Evolutionary conservation across 106 monocot genomes (phyloP), one percentile per base, ranked within the genome.

Genomic region (Dactylorhiza incarnata): DNA sequence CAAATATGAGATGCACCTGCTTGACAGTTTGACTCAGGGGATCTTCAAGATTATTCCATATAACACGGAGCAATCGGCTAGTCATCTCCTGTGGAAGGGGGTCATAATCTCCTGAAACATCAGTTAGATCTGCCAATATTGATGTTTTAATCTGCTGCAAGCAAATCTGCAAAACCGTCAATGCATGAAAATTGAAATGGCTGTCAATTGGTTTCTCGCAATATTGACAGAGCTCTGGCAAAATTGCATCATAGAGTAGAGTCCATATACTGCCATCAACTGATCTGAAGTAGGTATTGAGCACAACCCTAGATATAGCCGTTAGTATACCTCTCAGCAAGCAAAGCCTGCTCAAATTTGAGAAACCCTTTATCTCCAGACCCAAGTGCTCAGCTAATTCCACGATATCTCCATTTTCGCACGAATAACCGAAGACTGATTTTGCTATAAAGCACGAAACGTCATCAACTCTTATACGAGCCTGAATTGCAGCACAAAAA

Each of bases 161-260:
- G 80, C 94, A 89, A 46, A 99, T 99, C 77, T 99, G 99, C 2
- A 85, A 83, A 72, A 99, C 99, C 19, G 99, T 99, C 46, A 99
- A 83, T n/a, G 88, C 87, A 71, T 99, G 99, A 81, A 99, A 99
- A 82, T 99, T 99, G 89, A 99, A 99, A 83, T 99, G 99, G 76
- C 91, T 94, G 77, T 99, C 99, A 75, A 85, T 67, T 72, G 94
- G 99, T 47, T 92, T 89, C 72, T 94, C 91, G 50, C 91, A 94
- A 43, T 91, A 91, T 67, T 74, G 82, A 65, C 99, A 99, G 29
- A 99, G 89, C 72, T 94, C 99, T 43, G 94, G 91, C 24, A 99
- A 76, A 50, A 99, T 90, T 9, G 91, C 99, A 86, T 86, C 58
- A 79, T 86, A 92, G 45, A 99, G 81, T 72, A 92, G 79, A 74